phyloP scores from a whole-genome alignment of 1,139 yeast genomes.

The Sugiyamaella paludigena region DNA sequence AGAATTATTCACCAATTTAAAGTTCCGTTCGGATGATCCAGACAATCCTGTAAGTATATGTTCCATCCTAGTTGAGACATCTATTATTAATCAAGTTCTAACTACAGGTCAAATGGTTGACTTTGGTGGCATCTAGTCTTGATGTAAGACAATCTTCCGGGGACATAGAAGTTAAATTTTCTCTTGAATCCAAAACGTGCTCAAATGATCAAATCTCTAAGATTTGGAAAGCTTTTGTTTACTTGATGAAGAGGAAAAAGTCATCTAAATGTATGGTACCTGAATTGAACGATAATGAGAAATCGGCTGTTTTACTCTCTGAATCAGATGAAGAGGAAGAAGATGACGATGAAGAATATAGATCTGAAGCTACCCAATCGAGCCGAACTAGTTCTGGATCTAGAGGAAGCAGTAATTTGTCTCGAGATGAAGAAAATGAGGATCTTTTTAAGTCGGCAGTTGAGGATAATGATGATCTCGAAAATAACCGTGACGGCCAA shows the following conservation, averaged over 20 bases:
- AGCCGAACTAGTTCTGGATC: no score
- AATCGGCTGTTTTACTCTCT: conserved; percentile 7
- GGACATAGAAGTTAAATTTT: conserved; percentile 51
- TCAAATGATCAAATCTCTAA: conserved; percentile 14
- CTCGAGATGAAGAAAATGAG: conserved; percentile 11
- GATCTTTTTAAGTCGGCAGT: conserved; percentile 17
- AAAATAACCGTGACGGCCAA: conserved; percentile 8
- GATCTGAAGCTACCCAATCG: neutral
- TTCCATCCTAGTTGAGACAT: no score
- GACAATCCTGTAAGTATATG: no score
- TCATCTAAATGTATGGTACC: conserved; percentile 2
- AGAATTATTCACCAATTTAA: conserved; percentile 37
- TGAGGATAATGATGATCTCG: conserved; percentile 19
- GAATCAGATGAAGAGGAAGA: conserved; percentile 16
- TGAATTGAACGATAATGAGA: conserved; percentile 16
- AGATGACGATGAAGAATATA: conserved; percentile 7
- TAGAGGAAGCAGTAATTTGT: no score
- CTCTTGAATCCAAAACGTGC: conserved; percentile 25
- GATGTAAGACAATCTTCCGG: conserved; percentile 45
- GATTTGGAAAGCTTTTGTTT: conserved; percentile 21
- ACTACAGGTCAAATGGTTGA: neutral
- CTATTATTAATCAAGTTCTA: no score
- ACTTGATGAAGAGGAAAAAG: conserved; percentile 3
- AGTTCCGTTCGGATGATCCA: conserved; percentile 24
- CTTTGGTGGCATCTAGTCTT: neutral